Conservation (phyloP, 768 basidiomycete genomes). For the Obba rivulosa region DNA sequence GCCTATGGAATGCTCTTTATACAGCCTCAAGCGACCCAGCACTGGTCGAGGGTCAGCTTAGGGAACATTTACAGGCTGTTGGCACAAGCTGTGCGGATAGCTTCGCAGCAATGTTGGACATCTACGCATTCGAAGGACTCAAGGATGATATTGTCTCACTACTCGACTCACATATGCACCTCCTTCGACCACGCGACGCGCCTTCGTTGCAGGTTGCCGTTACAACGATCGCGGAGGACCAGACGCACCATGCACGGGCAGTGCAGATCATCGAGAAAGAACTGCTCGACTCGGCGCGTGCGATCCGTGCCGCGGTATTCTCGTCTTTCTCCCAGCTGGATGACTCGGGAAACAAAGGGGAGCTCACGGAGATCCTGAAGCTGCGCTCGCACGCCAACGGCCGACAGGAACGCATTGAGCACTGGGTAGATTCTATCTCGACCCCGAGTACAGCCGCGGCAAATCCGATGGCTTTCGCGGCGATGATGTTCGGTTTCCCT, state of each 20-base stretch:
- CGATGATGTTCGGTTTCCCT: constrained; percentile 57
- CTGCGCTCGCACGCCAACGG: constrained; percentile 31
- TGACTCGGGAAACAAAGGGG: constrained; percentile 31
- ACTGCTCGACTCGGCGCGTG: constrained; percentile 38
- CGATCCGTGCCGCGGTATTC: constrained; percentile 39
- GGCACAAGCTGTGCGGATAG: constrained; percentile 48
- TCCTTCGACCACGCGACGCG: constrained; percentile 59
- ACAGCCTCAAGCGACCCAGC: constrained; percentile 26
- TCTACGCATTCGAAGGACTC: constrained; percentile 36
- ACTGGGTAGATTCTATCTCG: constrained; percentile 46
- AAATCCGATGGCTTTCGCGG: constrained; percentile 57
- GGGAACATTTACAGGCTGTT: constrained; percentile 29
- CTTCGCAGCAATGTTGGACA: constrained; percentile 49
- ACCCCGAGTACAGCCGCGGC: constrained; percentile 33
- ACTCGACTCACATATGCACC: constrained; percentile 42
- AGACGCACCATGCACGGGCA: constrained; percentile 24
- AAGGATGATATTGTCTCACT: constrained; percentile 32
- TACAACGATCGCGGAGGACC: constrained; percentile 29
- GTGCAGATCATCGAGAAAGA: constrained; percentile 48
- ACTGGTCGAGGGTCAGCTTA: constrained; percentile 19
- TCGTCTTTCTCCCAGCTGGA: constrained; percentile 44
- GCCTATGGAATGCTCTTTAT: constrained; percentile 40
- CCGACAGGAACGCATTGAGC: constrained; percentile 43
- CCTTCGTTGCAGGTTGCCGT: constrained; percentile 41
- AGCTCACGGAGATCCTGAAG: constrained; percentile 42